Evolutionary conservation across 2,329 filamentous ascomycete species (phyloP).

Genomic region (Colletotrichum nymphaeae): DNA sequence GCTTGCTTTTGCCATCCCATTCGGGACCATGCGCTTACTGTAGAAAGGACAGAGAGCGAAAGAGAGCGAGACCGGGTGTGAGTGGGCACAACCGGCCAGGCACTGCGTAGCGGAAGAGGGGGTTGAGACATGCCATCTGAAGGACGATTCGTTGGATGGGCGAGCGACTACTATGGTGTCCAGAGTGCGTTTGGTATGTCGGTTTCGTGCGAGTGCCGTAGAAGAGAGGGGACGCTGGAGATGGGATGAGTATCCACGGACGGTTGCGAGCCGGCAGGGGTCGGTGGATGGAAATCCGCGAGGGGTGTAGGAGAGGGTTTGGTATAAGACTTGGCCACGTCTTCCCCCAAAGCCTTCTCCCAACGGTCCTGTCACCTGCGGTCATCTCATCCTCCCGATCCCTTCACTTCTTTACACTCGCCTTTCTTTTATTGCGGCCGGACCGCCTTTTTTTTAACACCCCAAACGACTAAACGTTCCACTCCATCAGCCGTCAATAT

Average conservation of each 20-base stretch:
- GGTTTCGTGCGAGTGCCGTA: conserved; percentile 35
- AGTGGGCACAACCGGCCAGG: conserved; percentile 12
- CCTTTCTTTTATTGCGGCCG: conserved; percentile 33
- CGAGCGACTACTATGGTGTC: conserved; percentile 2
- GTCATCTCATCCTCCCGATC: conserved; percentile 26
- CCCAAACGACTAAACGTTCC: neutral
- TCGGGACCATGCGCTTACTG: conserved; percentile 2
- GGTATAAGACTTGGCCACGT: conserved; percentile 32
- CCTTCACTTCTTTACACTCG: conserved; percentile 18
- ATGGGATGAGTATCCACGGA: conserved; percentile 29
- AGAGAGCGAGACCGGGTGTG: neutral
- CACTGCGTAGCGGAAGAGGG: conserved; percentile 5
- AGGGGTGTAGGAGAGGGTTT: conserved; percentile 30
- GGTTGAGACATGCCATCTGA: conserved; percentile 34
- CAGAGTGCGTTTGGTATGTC: conserved; percentile 30
- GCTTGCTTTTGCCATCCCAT: neutral
- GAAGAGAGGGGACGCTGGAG: neutral
- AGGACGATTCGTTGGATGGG: conserved; percentile 30
- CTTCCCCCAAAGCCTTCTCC: neutral
- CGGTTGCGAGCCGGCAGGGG: conserved; percentile 9
- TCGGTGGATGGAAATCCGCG: conserved; percentile 8
- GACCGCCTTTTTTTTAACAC: conserved; percentile 24
- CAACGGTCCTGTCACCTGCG: conserved; percentile 10
- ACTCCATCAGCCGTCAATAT: conserved; percentile 20
- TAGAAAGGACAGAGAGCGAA: conserved; percentile 19